Conservation (phyloP, 306 rosid species). For the Comarum palustre region DNA sequence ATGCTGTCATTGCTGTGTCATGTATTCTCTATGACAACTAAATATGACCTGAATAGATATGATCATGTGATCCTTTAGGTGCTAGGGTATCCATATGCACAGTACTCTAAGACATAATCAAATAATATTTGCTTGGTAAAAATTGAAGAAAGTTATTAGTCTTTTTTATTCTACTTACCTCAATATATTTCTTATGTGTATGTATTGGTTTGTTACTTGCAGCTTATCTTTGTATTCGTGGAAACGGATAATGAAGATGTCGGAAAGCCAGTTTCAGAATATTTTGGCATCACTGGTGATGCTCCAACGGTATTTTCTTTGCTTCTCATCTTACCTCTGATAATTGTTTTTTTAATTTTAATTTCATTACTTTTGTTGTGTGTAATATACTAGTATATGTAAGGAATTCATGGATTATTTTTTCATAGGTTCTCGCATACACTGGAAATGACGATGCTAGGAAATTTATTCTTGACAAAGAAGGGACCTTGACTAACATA, state of each 20-base stretch:
- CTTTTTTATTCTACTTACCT: background rate
- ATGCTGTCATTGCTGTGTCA: background rate
- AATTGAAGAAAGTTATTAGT: background rate
- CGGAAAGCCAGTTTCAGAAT: constrained; percentile 87
- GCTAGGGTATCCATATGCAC: background rate
- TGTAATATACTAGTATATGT: background rate
- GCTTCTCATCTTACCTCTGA: constrained; percentile 11
- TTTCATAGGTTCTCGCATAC: constrained; percentile 66
- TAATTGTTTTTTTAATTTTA: background rate
- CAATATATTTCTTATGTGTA: background rate
- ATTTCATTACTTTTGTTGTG: background rate
- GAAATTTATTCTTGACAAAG: constrained; percentile 73
- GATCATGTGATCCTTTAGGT: background rate
- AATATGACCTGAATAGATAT: background rate
- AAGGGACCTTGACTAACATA: constrained; percentile 56
- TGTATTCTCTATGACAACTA: background rate
- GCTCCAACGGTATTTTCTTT: constrained; percentile 53
- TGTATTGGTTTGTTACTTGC: constrained; percentile 26
- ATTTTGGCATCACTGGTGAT: constrained; percentile 79
- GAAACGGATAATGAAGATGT: constrained; percentile 82
- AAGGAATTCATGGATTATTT: constrained; percentile 17
- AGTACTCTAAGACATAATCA: background rate
- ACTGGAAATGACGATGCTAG: constrained; percentile 86
- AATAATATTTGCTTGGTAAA: background rate
- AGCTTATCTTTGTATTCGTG: constrained; percentile 83